These are phyloP conservation scores for Vachellia collinsii DNA, from an alignment of 306 rosid genomes.

Conservation along the genomic window DNA sequence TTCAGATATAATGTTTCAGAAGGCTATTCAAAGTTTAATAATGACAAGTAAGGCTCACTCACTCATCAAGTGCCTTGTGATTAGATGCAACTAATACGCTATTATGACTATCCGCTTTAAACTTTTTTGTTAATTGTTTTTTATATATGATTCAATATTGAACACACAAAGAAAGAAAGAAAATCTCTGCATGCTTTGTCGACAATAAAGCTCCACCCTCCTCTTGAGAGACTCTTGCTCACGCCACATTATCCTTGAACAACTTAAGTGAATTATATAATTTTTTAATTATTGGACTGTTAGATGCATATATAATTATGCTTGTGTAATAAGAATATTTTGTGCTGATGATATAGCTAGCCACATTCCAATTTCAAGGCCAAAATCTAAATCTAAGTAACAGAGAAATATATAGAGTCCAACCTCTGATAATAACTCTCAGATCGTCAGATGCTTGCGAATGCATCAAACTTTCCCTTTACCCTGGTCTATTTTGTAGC, in stretches of 20 bases:
- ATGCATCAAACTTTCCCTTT: not conserved
- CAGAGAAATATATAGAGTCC: not conserved
- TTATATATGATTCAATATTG: not conserved
- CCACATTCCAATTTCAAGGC: not conserved
- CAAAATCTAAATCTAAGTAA: not conserved
- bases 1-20: not conserved
- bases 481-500: not conserved
- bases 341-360: not conserved
- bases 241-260: not conserved
- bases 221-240: not conserved
- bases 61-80: slow-evolving; percentile 21
- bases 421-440: not conserved
- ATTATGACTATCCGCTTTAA: not conserved
- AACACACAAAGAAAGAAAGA: not conserved
- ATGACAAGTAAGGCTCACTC: not conserved
- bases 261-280: not conserved
- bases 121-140: not conserved
- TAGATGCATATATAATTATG: not conserved
- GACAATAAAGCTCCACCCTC: not conserved
- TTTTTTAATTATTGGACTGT: not conserved
- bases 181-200: not conserved
- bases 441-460: not conserved
- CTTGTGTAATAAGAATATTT: not conserved
- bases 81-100: not conserved
- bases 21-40: slow-evolving; percentile 4